These are phyloP conservation scores for Hura crepitans DNA, from an alignment of 441 rosid genomes.

Conservation along the genomic window DNA sequence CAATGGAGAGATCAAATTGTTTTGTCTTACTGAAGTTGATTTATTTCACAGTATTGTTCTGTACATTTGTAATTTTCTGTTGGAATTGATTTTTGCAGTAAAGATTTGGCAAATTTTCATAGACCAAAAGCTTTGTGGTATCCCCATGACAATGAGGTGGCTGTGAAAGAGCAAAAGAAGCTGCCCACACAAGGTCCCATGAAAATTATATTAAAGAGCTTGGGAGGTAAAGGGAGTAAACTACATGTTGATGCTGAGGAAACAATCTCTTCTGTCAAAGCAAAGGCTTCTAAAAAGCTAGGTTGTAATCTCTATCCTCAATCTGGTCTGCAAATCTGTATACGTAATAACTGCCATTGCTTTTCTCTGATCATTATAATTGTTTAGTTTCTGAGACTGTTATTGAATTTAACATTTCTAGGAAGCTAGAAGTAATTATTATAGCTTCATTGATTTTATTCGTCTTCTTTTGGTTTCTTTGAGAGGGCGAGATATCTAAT, in stretches of 20 bases:
- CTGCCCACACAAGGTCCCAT: conserved; percentile 75
- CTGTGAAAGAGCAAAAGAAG: conserved; percentile 84
- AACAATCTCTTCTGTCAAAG: conserved; percentile 69
- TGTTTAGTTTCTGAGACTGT: not conserved
- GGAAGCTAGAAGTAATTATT: not conserved
- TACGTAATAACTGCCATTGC: not conserved
- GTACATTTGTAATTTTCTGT: not conserved
- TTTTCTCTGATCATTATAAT: not conserved
- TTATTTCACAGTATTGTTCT: not conserved
- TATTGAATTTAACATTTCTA: not conserved
- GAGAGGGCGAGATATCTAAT: not conserved
- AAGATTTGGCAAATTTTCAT: conserved; percentile 92
- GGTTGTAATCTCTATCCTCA: conserved; percentile 48
- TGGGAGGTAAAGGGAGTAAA: conserved; percentile 97
- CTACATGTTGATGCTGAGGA: conserved; percentile 87
- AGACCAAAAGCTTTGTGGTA: conserved; percentile 96
- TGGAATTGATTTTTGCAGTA: conserved; percentile 49
- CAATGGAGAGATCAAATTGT: not conserved
- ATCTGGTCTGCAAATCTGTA: not conserved
- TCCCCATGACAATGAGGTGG: conserved; percentile 95
- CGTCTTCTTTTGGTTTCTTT: not conserved
- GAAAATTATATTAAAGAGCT: conserved; percentile 87
- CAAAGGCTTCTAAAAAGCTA: conserved; percentile 93
- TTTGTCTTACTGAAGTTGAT: conserved; percentile 1
- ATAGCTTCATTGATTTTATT: not conserved